Evolutionary conservation across 306 rosid genomes (phyloP), one percentile per base, ranked within the genome.

Genomic region (Fagus crenata): DNA sequence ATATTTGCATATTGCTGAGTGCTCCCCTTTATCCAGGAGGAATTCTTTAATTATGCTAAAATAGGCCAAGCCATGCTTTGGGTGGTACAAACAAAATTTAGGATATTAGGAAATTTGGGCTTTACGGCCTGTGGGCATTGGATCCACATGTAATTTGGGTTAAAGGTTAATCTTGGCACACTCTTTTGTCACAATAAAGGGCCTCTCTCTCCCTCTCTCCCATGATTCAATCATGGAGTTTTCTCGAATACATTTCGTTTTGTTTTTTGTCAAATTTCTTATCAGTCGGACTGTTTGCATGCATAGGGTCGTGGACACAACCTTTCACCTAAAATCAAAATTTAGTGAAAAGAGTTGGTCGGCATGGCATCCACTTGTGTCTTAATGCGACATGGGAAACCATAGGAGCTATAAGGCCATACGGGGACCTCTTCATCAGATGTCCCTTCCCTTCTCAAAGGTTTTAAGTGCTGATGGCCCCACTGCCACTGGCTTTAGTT

Each of bases 371-470:
- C 58, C 65, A 72, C 65, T 72, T 53, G 65, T 35, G 8, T 35
- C n/a, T 53, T 36, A 70, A 78, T 69, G 81, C 54, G 76, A 46
- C 64, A 8, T 58, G 40, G 3, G 15, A 74, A 56, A 58, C 36
- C n/a, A n/a, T 4, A 49, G 31, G n/a, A 8, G 18, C 28, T 35
- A 14, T 39, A 31, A 11, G 76, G 53, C 7, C 76, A 2, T 11
- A 5, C 1, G 43, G 54, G 56, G 71, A 1, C 71, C 64, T 22
- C 59, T 53, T 80, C 28, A 22, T 22, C 70, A 17, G 71, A 74
- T 68, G 64, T 67, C 46, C 49, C 15, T 73, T 67, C 46, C 49
- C 15, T 73, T 73, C 56, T 6, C 7, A 22, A 11, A 49, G 75
- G 71, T 71, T 41, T 22, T 69, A 3, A 64, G 69, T 64, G 69